Evolutionary conservation across 345 rosid species (phyloP), one percentile per base, ranked within the genome.

Genomic region (Stellera chamaejasme): DNA sequence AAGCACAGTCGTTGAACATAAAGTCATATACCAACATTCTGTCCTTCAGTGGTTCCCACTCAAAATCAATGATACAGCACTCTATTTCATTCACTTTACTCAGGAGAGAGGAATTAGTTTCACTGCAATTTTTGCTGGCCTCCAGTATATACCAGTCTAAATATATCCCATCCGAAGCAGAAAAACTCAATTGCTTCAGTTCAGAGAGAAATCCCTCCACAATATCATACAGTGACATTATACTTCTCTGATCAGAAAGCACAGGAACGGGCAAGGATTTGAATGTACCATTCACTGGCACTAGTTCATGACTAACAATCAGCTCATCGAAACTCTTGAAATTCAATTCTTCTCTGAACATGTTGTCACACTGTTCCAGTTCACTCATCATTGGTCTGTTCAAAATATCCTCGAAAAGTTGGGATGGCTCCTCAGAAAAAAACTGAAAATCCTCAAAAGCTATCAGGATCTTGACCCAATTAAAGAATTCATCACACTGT

Each of bases 141-240:
- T 83, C 92, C 58, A 87, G 70, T 54, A 89, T 81, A 69, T 75
- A 74, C 96, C 92, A 89, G 62, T 88, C 80, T 77, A 93, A 71
- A 80, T 93, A 93, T 61, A 93, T 89, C 70, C 78, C 83, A 77
- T 83, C 76, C 49, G 94, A 84, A 55, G 82, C 80, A 59, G 88
- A 74, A 26, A 82, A 70, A 8, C 77, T 73, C 50, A 62, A 67
- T 58, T 69, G 76, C 77, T 77, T 73, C 64, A 81, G 50, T 62
- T 62, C 62, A 44, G 78, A 65, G 50, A 87, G 65, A 39, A 62
- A 66, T 65, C 73, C 73, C 64, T 72, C 84, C 65, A 68, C 52
- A 62, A 66, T 59, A n/a, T 73, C 59, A 69, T 73, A 45, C 28
- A 74, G 48, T 63, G 88, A 71, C 62, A 58, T 80, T 54, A 56